phyloP scores from a whole-genome alignment of 2,329 filamentous ascomycete species.

The Scytalidium sp. region DNA sequence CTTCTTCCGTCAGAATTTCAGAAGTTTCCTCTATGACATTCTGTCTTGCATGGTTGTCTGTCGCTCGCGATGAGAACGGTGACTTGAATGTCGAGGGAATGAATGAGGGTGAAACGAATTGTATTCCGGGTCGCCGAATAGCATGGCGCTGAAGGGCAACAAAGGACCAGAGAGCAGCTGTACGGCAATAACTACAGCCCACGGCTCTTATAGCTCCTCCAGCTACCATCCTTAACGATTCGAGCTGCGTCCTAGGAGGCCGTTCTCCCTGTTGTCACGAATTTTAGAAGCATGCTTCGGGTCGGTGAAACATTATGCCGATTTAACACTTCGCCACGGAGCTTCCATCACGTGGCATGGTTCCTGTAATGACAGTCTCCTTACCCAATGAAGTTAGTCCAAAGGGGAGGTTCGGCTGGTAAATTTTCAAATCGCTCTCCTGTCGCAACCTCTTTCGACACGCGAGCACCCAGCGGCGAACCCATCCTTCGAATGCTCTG shows the following conservation, averaged over 20 bases:
- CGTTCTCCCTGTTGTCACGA: neutral
- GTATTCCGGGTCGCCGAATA: slow-evolving; percentile 11
- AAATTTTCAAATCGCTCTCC: neutral
- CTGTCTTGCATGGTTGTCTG: slow-evolving; percentile 2
- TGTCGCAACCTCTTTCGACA: neutral
- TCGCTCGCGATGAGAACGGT: slow-evolving; percentile 12
- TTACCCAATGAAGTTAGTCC: neutral
- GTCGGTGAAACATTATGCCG: neutral
- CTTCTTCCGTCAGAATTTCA: neutral
- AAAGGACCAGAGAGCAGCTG: slow-evolving; percentile 23
- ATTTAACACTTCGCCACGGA: no score
- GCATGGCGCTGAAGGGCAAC: slow-evolving; percentile 17
- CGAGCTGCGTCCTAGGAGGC: neutral
- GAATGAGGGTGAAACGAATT: slow-evolving; percentile 7
- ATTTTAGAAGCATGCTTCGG: neutral
- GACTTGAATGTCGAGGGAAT: slow-evolving; percentile 6
- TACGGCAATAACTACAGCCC: slow-evolving; percentile 27
- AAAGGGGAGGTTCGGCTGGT: neutral
- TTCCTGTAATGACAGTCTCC: no score
- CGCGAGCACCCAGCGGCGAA: neutral
- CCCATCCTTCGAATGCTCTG: neutral
- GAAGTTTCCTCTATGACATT: slow-evolving; percentile 3
- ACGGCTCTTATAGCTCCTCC: slow-evolving; percentile 23
- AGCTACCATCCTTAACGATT: slow-evolving; percentile 20
- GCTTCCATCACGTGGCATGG: no score